These are phyloP conservation scores for Debaryomyces maramus DNA, from an alignment of 805 yeast genomes.

Conservation along the genomic window DNA sequence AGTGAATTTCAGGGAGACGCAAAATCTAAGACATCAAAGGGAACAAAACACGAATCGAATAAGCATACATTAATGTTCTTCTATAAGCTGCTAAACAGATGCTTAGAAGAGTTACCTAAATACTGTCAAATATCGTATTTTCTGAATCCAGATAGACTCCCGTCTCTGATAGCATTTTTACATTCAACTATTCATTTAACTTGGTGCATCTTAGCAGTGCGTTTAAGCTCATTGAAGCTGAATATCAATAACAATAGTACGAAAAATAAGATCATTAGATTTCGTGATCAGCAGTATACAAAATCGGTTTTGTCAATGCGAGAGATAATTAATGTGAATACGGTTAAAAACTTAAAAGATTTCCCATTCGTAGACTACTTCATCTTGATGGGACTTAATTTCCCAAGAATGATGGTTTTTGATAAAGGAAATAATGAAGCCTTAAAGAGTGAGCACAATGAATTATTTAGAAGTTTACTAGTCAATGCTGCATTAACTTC, in stretches of 20 bases:
- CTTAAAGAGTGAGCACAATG: slow-evolving; percentile 4
- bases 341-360: slow-evolving; percentile 7
- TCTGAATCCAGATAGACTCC: slow-evolving; percentile 4
- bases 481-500: slow-evolving; percentile 9
- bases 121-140: slow-evolving; percentile 14
- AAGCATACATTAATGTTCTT: slow-evolving; percentile 13
- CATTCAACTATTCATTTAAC: slow-evolving; percentile 15
- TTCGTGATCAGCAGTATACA: slow-evolving; percentile 15
- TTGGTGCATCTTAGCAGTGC: slow-evolving; percentile 20
- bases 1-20: not conserved
- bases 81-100: slow-evolving; percentile 10
- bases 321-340: slow-evolving; percentile 8
- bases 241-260: slow-evolving; percentile 1
- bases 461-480: slow-evolving; percentile 10
- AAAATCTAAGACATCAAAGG: not conserved
- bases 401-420: slow-evolving; percentile 18
- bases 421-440: slow-evolving; percentile 8
- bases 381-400: slow-evolving; percentile 15
- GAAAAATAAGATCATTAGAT: slow-evolving; percentile 8
- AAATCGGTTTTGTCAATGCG: slow-evolving; percentile 12
- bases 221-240: slow-evolving; percentile 10
- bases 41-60: slow-evolving; percentile 3
- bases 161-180: slow-evolving; percentile 17
- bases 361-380: slow-evolving; percentile 20
- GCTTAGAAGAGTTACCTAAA: slow-evolving; percentile 12